Evolutionary conservation across 164 flowering plant species (phyloP).

Genomic region (Chloranthus sessilifolius): DNA sequence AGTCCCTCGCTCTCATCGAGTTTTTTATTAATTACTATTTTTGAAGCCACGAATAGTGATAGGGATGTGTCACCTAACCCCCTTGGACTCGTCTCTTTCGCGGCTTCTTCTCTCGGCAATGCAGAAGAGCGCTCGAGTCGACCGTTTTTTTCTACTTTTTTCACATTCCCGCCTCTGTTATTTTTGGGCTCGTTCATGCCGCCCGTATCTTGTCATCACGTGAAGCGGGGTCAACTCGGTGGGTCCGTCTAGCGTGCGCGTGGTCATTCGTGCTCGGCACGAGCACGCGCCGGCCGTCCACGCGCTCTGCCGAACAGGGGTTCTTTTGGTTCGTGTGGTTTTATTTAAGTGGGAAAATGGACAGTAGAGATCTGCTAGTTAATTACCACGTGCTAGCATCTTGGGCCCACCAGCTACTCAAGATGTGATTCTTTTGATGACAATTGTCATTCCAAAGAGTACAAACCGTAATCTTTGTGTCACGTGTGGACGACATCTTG

Average conservation of each 20-base stretch:
- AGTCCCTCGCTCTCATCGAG: not conserved
- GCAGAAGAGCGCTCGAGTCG: not conserved
- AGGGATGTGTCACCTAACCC: constrained; percentile 37
- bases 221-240: constrained; percentile 8
- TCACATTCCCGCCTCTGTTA: not conserved
- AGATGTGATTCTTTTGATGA: too few species aligned
- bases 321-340: too few species aligned
- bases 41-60: constrained; percentile 21
- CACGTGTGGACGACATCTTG: too few species aligned
- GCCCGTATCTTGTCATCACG: constrained; percentile 20
- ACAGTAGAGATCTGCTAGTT: too few species aligned
- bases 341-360: too few species aligned
- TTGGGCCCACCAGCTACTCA: too few species aligned
- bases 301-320: not conserved
- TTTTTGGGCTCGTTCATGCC: constrained; percentile 17
- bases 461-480: too few species aligned
- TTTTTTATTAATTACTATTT: constrained; percentile 5
- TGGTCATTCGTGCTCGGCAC: constrained; percentile 7
- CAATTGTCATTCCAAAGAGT: too few species aligned
- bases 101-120: too few species aligned
- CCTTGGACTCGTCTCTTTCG: too few species aligned
- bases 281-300: constrained; percentile 6
- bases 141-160: too few species aligned
- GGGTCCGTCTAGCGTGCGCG: not conserved
- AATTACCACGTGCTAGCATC: too few species aligned